Evolutionary conservation across 2,329 filamentous ascomycete species (phyloP), one percentile per base, ranked within the genome.

Genomic region (Aureobasidium sp.): DNA sequence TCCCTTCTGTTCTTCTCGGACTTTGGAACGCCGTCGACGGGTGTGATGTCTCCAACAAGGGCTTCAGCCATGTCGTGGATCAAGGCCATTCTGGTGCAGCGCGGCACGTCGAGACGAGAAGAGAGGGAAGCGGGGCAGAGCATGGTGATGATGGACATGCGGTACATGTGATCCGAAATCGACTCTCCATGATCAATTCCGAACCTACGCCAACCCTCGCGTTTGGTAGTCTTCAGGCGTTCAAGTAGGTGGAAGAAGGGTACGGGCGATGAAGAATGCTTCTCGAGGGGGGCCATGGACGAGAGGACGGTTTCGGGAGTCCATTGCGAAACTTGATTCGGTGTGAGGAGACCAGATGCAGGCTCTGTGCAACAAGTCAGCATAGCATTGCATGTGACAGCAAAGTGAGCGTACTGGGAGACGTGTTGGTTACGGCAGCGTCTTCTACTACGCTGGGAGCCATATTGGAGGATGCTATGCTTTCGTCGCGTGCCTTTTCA

Each of bases 81-180:
- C 37, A 99, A 82, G 29, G 91, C 93, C 92, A 99, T 97, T 77
- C 90, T 90, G 69, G 91, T 93, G 80, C 94, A 99, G 68, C 86
- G 87, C 29, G 82, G 76, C 42, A 96, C 81, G 72, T 97, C 88
- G 70, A 97, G 80, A 42, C 82, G 83, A 0, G 84, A 76, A 2
- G 85, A 81, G 12, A 97, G 83, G 1, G 87, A 77, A 0, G 89
- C 81, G 1, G 94, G 93, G 2, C 91, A 91, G 66, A 97, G 84
- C 86, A 99, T 90, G 66, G 90, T 91, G 74, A 99, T 91, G 68
- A 99, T 84, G 54, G 92, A 91, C 94, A 99, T 99, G 77, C 94
- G 91, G 77, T 97, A 99, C 94, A 99, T 99, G 81, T 99, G 94
- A 78, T 99, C 94, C 60, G 90, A 84, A 71, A 99, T 97, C 1